Conservation (phyloP, 345 rosid genomes). For the Hibiscus syriacus region DNA sequence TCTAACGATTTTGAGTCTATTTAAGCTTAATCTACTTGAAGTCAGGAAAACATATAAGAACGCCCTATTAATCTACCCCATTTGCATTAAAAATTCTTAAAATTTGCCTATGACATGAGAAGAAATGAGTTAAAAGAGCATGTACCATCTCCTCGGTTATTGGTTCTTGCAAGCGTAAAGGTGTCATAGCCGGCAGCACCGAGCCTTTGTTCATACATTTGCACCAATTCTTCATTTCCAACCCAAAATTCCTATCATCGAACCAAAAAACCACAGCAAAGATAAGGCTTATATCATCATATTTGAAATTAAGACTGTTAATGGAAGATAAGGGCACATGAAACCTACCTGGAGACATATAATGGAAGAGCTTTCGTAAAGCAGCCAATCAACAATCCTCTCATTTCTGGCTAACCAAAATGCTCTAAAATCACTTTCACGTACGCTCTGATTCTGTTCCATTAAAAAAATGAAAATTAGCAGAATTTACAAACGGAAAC, state of each 20-base stretch:
- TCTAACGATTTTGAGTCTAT: background rate
- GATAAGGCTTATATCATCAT: background rate
- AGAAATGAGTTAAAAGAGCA: background rate
- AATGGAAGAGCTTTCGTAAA: constrained; percentile 52
- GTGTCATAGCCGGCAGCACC: constrained; percentile 49
- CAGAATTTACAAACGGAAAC: background rate
- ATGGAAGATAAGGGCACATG: background rate
- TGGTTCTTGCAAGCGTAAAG: constrained; percentile 58
- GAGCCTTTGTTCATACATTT: constrained; percentile 53
- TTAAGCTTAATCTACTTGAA: background rate
- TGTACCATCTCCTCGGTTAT: constrained; percentile 58
- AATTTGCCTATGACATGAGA: background rate
- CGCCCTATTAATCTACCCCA: background rate
- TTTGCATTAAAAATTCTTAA: background rate
- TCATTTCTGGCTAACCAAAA: constrained; percentile 57
- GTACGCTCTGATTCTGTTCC: constrained; percentile 47
- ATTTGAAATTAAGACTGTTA: background rate
- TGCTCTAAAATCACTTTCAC: constrained; percentile 57
- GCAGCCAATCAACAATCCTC: constrained; percentile 56
- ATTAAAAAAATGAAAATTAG: background rate
- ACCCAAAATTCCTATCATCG: constrained; percentile 66
- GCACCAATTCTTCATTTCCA: constrained; percentile 67
- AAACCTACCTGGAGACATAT: constrained; percentile 63
- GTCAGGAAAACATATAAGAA: background rate
- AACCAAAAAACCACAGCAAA: background rate